These are phyloP conservation scores for Hypoxylon sp. DNA, from an alignment of 2,329 filamentous ascomycete species.

Conservation along the genomic window DNA sequence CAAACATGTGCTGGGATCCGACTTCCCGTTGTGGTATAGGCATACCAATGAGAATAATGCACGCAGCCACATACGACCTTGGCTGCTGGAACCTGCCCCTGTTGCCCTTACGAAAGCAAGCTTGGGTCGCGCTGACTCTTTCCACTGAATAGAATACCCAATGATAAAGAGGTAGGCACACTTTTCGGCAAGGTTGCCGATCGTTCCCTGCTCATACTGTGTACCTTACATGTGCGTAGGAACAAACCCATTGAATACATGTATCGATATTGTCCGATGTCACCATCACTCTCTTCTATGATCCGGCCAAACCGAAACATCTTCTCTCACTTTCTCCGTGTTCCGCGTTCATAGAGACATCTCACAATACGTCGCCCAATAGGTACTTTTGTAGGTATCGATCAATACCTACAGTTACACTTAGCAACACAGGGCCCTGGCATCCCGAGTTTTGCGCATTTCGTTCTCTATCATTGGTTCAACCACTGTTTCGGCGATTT, in stretches of 20 bases:
- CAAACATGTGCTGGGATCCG: conserved; percentile 20
- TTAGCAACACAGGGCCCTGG: background rate
- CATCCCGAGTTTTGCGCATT: background rate
- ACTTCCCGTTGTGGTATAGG: conserved; percentile 27
- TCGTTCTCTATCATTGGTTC: conserved; percentile 19
- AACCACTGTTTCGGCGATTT: background rate
- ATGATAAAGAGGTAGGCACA: too few relatives aligned
- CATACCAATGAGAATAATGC: conserved; percentile 30
- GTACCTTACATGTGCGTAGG: conserved; percentile 5
- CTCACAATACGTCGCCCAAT: background rate
- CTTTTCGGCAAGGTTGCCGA: background rate
- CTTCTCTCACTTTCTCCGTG: conserved; percentile 4
- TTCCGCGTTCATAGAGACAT: background rate
- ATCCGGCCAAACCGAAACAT: conserved; percentile 2
- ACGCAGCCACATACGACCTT: conserved; percentile 21
- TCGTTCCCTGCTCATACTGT: background rate
- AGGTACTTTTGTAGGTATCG: conserved; percentile 2
- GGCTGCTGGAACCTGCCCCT: conserved; percentile 4
- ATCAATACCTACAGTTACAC: background rate
- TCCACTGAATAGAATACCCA: too few relatives aligned
- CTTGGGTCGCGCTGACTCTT: conserved; percentile 25
- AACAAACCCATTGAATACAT: background rate
- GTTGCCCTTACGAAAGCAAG: conserved; percentile 6
- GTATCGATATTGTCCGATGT: conserved; percentile 1
- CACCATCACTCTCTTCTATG: background rate